Evolutionary conservation across 257 asterid species (phyloP), one percentile per base, ranked within the genome.

Genomic region (Nicotiana knightiana): DNA sequence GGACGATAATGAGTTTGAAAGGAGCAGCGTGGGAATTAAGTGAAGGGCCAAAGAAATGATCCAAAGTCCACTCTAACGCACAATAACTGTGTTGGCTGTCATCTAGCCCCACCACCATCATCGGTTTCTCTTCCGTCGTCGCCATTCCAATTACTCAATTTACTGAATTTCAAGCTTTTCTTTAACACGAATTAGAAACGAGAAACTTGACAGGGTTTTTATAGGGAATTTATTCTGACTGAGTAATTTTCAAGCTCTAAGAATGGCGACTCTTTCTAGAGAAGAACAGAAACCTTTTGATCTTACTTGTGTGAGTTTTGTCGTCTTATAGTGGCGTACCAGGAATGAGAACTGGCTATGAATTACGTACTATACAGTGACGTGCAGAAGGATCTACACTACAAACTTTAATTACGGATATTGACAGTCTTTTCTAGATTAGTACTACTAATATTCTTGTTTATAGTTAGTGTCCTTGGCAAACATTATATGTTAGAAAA

Each of bases 31-130:
- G 85, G 3, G 84, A 43, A 43, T 43, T 85, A 35, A 91, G 85
- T 43, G 83, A 35, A 37, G 90, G 76, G 6, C 88, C 76, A 85
- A 92, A 91, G 67, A 95, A 92, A 83, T 93, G 99, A 15, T 88
- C 86, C 80, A 95, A 59, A 51, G 92, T 88, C 99, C 99, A 95
- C 64, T 93, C 88, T 86, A 93, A 79, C 58, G 98, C 99, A 79
- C 91, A 87, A 84, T 79, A 87, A 84, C 99, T 91, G 83, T 91
- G 93, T 13, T 91, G 96, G 84, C 99, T 95, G 57, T 93, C 97
- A 83, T 95, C 97, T 3, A 93, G 2, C 10, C 93, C 99, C 16
- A 93, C 91, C 84, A 95, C 93, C 94, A 93, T 91, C 82, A 89
- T 97, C 33, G 94, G 66, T 82, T 91, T 95, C 88, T 91, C 97